These are phyloP conservation scores for Chrysoporthe cubensis DNA, from an alignment of 2,329 filamentous ascomycete genomes.

Conservation along the genomic window DNA sequence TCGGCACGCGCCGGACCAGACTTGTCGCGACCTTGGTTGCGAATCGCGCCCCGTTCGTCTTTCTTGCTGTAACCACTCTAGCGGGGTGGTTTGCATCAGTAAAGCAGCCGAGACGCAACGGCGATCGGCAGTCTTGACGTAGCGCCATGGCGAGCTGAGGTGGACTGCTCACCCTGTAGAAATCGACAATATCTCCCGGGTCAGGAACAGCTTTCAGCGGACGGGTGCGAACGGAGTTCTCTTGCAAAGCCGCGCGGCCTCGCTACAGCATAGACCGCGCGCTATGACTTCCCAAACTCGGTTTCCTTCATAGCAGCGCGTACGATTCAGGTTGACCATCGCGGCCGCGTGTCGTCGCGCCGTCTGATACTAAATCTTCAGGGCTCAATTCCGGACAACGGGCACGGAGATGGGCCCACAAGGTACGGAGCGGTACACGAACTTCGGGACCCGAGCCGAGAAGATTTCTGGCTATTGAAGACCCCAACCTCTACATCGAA, in stretches of 20 bases:
- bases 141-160: neutral
- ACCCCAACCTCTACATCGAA: neutral
- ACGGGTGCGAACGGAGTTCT: neutral
- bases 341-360: neutral
- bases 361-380: neutral
- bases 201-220: neutral
- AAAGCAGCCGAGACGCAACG: neutral
- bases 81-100: neutral
- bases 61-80: neutral
- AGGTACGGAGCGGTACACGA: neutral
- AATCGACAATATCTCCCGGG: neutral
- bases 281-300: no score
- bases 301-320: no score
- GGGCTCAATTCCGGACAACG: neutral
- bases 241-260: neutral
- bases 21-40: slow-evolving; percentile 7
- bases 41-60: neutral
- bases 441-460: neutral
- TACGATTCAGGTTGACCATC: neutral
- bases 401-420: neutral
- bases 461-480: neutral
- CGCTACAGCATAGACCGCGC: neutral
- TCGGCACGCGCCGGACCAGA: slow-evolving; percentile 9
- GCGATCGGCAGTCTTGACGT: neutral
- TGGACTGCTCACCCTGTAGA: neutral